phyloP scores from a whole-genome alignment of 1,284 basidiomycete species.

The Leccinum laetum region DNA sequence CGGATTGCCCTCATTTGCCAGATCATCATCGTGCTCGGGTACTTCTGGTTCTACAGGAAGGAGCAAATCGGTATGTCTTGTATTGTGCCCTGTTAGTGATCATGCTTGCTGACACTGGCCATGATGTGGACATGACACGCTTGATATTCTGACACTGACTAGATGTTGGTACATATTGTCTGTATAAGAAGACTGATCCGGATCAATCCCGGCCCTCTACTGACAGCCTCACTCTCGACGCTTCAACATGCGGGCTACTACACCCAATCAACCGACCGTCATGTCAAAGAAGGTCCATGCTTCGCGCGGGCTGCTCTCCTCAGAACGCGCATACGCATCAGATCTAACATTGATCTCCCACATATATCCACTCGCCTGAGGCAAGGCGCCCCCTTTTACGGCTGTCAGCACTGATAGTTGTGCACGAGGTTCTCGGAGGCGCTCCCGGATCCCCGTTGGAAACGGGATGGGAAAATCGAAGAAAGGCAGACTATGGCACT shows the following conservation, averaged over 20 bases:
- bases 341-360: constrained; percentile 86
- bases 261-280: constrained; percentile 24
- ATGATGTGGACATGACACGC: no score
- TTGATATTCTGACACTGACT: no score
- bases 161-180: no score
- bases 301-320: constrained; percentile 79
- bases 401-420: constrained; percentile 41
- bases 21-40: no score
- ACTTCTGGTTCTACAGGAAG: no score
- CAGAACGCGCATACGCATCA: constrained; percentile 86
- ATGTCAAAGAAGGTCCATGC: constrained; percentile 81
- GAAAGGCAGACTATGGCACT: constrained; percentile 38
- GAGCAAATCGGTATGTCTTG: no score
- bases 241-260: constrained; percentile 3
- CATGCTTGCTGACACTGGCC: no score
- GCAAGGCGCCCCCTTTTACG: constrained; percentile 36
- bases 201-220: constrained; percentile 21
- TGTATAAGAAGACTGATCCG: constrained; percentile 24
- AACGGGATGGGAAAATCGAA: constrained; percentile 33
- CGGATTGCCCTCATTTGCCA: no score
- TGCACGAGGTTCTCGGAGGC: constrained; percentile 63
- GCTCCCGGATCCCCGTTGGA: constrained; percentile 21
- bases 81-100: no score
- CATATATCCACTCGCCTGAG: constrained; percentile 77
- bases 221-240: constrained; percentile 25